These are phyloP conservation scores for Lotmaria passim DNA, from an alignment of 208 protist genomes.

Conservation along the genomic window DNA sequence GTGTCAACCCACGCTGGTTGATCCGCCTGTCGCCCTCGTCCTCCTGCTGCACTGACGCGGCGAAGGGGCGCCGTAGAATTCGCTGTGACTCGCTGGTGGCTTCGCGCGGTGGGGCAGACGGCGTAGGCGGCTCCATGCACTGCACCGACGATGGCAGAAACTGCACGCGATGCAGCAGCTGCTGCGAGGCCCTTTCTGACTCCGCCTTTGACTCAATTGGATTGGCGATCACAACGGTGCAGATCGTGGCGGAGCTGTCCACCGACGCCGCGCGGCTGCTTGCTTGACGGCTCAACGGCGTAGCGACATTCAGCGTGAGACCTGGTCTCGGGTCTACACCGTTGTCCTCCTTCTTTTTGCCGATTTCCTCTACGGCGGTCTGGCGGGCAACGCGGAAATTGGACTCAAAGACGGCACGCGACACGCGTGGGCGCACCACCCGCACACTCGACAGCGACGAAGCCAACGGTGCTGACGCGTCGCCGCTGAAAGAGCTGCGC, in stretches of 20 bases:
- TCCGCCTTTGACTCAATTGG: neutral
- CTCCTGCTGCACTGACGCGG: neutral
- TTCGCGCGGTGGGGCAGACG: neutral
- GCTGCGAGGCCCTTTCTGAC: too few species aligned
- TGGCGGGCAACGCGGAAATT: too few species aligned
- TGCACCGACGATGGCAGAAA: neutral
- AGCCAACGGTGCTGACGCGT: neutral
- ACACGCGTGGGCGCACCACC: neutral
- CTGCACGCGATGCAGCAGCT: neutral
- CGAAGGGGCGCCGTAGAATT: neutral
- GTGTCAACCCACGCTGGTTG: constrained; percentile 3
- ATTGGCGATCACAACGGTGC: neutral
- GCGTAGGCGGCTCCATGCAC: neutral
- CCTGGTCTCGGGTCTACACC: too few species aligned
- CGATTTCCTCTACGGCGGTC: too few species aligned
- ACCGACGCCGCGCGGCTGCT: too few species aligned
- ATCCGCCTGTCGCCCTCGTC: neutral
- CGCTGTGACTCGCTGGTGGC: neutral
- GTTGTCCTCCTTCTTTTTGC: too few species aligned
- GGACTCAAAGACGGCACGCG: neutral
- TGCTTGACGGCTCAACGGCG: too few species aligned
- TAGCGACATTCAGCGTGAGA: too few species aligned
- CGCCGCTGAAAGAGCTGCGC: neutral
- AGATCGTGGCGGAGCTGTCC: neutral
- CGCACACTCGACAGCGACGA: neutral